Percentiles rank a stretch among this genome's conserved stretches.
Evolutionary conservation across 176 grass and related monocot species (phyloP).

Genomic region (Aechmea fasciata): DNA sequence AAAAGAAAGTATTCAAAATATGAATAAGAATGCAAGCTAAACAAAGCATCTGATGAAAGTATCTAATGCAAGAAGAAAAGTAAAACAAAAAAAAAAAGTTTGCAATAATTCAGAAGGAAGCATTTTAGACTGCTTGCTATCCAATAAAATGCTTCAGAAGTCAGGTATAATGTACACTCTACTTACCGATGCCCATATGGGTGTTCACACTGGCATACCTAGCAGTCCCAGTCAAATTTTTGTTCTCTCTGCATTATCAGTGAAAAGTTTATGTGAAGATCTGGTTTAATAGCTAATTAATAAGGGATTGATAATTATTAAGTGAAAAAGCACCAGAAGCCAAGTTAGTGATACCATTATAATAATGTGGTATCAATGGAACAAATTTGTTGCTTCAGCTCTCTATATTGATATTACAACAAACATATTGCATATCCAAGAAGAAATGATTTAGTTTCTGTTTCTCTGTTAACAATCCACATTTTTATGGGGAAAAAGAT

Average conservation of each 20-base stretch:
- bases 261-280: background rate
- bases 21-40: constrained; percentile 7
- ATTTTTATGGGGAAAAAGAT: too few species aligned
- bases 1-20: background rate
- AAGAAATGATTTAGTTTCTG: too few species aligned
- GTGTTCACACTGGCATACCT: constrained; percentile 96
- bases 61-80: background rate
- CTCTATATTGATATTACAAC: too few species aligned
- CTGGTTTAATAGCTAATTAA: too few species aligned
- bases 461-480: too few species aligned
- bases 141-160: background rate
- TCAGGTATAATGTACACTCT: constrained; percentile 3
- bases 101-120: background rate
- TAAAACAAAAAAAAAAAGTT: background rate
- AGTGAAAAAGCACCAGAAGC: too few species aligned
- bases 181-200: constrained; percentile 91
- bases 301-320: too few species aligned
- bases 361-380: too few species aligned
- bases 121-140: background rate
- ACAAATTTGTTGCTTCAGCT: too few species aligned
- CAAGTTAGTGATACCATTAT: too few species aligned
- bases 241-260: constrained; percentile 79
- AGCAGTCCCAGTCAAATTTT: constrained; percentile 88
- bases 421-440: too few species aligned
- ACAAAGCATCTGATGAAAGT: background rate